A percentile compares a stretch with the other conserved stretches of the same genome.
phyloP scores from a whole-genome alignment of 2,329 filamentous ascomycete genomes.

The Curvularia verruculosa region DNA sequence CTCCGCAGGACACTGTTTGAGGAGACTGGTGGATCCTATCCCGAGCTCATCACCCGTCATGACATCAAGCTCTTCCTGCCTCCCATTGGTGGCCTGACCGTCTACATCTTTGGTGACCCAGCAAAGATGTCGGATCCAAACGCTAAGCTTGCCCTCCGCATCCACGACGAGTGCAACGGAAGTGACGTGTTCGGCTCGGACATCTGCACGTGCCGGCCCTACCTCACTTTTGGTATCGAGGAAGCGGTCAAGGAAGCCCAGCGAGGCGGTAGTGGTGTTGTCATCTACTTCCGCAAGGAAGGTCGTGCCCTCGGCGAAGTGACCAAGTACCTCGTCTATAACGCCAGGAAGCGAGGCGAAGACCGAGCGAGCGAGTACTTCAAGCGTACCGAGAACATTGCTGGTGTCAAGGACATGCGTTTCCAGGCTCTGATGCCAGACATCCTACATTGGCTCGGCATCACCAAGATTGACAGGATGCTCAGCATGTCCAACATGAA shows the following conservation, averaged over 20 bases:
- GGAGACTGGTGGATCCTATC: constrained; percentile 93
- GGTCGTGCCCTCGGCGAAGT: constrained; percentile 93
- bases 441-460: constrained; percentile 96
- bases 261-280: constrained; percentile 88
- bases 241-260: constrained; percentile 98
- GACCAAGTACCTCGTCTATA: constrained; percentile 85
- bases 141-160: constrained; percentile 78
- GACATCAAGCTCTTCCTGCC: constrained; percentile 97
- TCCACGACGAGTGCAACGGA: constrained; percentile 91
- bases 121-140: constrained; percentile 91
- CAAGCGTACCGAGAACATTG: constrained; percentile 96
- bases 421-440: constrained; percentile 99
- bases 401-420: constrained; percentile 93
- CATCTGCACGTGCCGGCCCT: constrained; percentile 95
- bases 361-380: constrained; percentile 91
- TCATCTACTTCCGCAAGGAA: constrained; percentile 99
- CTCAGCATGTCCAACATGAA: constrained; percentile 99
- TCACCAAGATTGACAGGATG: constrained; percentile 98
- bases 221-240: constrained; percentile 95
- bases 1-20: constrained; percentile 89
- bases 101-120: constrained; percentile 96
- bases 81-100: constrained; percentile 92
- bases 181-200: constrained; percentile 98
- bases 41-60: constrained; percentile 90
- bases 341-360: constrained; percentile 75